Conservation (phyloP, 768 basidiomycete genomes). For the Lactarius tabidus region DNA sequence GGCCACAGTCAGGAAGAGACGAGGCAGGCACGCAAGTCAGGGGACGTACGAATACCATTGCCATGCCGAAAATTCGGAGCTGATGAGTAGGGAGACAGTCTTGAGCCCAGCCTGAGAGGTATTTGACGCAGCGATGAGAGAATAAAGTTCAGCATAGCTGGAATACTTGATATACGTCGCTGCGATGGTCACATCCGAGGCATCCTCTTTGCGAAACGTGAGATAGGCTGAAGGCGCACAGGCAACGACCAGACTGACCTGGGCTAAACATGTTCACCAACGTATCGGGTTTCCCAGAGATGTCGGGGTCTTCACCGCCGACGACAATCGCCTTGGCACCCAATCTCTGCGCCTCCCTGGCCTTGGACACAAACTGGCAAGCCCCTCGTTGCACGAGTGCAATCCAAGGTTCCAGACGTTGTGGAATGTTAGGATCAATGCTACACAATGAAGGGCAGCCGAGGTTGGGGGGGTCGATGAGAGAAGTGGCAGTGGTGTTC, state of each 20-base stretch:
- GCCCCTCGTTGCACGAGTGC: conserved; percentile 86
- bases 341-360: conserved; percentile 43
- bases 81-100: conserved; percentile 73
- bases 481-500: conserved; percentile 17
- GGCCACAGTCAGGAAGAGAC: conserved; percentile 8
- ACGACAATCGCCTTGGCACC: conserved; percentile 91
- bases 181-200: conserved; percentile 78
- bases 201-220: conserved; percentile 54
- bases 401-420: conserved; percentile 73
- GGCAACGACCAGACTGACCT: conserved; percentile 43
- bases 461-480: conserved; percentile 36
- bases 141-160: conserved; percentile 66
- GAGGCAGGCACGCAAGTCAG: conserved; percentile 10
- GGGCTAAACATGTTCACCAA: conserved; percentile 92
- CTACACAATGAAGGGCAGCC: conserved; percentile 72
- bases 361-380: conserved; percentile 91
- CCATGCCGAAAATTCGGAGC: conserved; percentile 77
- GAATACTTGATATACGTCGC: conserved; percentile 86
- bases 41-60: conserved; percentile 85
- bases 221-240: conserved; percentile 7
- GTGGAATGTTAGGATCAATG: conserved; percentile 50
- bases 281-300: conserved; percentile 64
- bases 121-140: conserved; percentile 69
- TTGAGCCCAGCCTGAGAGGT: conserved; percentile 73
- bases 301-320: conserved; percentile 70